Percentiles rank a stretch among this genome's conserved stretches.
These are phyloP conservation scores for Cercophora samala DNA, from an alignment of 495 filamentous ascomycete species.

Conservation along the genomic window DNA sequence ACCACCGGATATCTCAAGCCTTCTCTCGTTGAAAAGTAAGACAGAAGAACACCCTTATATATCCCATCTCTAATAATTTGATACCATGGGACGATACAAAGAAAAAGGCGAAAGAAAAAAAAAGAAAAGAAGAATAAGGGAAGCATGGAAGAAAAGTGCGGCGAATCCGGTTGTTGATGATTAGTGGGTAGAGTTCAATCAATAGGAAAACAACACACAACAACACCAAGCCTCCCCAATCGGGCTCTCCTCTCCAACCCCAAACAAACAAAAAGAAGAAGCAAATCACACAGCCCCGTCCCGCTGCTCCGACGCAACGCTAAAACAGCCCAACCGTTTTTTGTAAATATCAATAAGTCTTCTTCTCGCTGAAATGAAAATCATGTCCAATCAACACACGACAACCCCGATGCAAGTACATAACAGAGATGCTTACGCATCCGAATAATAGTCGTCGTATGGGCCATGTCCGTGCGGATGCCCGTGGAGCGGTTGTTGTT, in stretches of 20 bases:
- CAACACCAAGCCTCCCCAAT: conserved; percentile 1
- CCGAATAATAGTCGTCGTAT: conserved; percentile 52
- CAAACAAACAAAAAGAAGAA: background rate
- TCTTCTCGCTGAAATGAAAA: conserved; percentile 1
- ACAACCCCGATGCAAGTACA: conserved; percentile 7
- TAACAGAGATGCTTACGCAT: conserved; percentile 34
- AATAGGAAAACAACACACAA: conserved; percentile 3
- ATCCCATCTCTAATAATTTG: conserved; percentile 1
- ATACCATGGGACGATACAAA: conserved; percentile 2
- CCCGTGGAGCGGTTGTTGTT: background rate
- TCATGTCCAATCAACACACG: conserved; percentile 9
- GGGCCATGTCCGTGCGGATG: conserved; percentile 37
- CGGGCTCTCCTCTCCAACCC: background rate
- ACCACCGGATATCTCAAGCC: background rate
- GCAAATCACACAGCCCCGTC: background rate
- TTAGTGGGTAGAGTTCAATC: background rate
- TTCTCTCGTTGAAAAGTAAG: background rate
- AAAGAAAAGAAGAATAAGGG: background rate
- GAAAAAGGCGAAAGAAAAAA: background rate
- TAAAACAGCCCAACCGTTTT: background rate
- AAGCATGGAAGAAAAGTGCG: background rate
- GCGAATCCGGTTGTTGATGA: background rate
- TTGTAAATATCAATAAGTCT: background rate
- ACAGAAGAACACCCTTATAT: background rate
- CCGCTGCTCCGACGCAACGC: background rate